Percentiles rank a stretch among this genome's conserved stretches.
These are phyloP conservation scores for Plantago lanceolata DNA, from an alignment of 305 asterid genomes.

Conservation along the genomic window DNA sequence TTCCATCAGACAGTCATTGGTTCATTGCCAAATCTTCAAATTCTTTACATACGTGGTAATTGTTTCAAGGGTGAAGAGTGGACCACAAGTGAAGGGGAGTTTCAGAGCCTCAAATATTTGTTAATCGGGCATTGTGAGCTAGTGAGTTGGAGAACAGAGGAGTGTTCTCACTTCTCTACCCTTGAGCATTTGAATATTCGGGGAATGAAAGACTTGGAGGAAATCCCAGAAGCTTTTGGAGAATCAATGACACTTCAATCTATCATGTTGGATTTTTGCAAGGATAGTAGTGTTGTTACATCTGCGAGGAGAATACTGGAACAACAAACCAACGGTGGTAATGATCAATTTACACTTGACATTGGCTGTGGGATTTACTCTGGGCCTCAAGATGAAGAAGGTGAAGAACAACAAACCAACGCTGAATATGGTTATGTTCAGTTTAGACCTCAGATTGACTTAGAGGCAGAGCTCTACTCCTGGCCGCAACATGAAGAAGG, in stretches of 20 bases:
- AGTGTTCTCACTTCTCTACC: conserved; percentile 4
- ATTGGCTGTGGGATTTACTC: background rate
- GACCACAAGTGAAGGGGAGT: conserved; percentile 2
- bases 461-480: too few relatives aligned
- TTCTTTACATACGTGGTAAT: background rate
- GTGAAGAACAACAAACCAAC: too few relatives aligned
- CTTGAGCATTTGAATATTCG: background rate
- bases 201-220: background rate
- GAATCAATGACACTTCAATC: background rate
- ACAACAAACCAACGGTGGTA: background rate
- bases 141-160: background rate
- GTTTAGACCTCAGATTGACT: too few relatives aligned
- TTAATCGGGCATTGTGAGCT: background rate
- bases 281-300: background rate
- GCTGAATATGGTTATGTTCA: too few relatives aligned
- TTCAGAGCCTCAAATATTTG: conserved; percentile 8
- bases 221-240: background rate
- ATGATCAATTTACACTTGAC: background rate
- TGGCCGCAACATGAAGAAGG: too few relatives aligned
- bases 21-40: conserved; percentile 8
- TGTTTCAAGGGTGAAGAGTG: background rate
- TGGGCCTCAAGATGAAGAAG: too few relatives aligned
- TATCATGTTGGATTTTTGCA: background rate
- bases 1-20: conserved; percentile 7
- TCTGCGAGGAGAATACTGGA: background rate